Conservation (phyloP, 2,329 filamentous ascomycete species). For the Gaeumannomyces tritici region DNA sequence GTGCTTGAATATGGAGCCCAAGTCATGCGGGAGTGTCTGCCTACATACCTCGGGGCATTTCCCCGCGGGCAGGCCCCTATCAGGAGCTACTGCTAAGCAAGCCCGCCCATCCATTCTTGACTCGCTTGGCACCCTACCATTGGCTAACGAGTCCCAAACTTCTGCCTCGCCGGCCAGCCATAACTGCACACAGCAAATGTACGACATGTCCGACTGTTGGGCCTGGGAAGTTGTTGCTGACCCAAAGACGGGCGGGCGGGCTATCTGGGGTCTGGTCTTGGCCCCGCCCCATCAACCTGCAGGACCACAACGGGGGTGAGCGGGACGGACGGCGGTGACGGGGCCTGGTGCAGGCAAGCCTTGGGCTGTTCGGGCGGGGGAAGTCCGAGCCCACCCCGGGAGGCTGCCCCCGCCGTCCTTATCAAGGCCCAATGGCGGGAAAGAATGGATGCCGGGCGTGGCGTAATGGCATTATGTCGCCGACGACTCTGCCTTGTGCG, state of each 20-base stretch:
- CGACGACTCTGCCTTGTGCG: not conserved
- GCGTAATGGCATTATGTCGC: not conserved
- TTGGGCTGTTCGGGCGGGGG: not conserved
- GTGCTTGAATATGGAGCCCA: no score
- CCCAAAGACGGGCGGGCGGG: not conserved
- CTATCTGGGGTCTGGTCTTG: not conserved
- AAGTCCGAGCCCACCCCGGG: not conserved
- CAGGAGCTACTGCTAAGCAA: no score
- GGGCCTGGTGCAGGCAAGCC: not conserved
- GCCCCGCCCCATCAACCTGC: not conserved
- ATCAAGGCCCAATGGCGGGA: not conserved
- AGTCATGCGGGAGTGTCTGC: not conserved
- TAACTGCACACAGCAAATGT: no score
- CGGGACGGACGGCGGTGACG: not conserved
- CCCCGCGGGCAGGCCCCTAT: no score
- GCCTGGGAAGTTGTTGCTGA: no score
- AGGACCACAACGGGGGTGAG: no score
- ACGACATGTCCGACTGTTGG: no score
- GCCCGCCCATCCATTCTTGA: no score
- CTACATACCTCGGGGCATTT: not conserved
- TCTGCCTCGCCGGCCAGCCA: no score
- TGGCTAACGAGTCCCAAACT: no score
- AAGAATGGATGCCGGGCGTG: no score
- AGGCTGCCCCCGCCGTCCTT: not conserved
- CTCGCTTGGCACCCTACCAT: no score